Conservation (phyloP, 78 protist genomes). For the Dictyostelium purpureum region DNA sequence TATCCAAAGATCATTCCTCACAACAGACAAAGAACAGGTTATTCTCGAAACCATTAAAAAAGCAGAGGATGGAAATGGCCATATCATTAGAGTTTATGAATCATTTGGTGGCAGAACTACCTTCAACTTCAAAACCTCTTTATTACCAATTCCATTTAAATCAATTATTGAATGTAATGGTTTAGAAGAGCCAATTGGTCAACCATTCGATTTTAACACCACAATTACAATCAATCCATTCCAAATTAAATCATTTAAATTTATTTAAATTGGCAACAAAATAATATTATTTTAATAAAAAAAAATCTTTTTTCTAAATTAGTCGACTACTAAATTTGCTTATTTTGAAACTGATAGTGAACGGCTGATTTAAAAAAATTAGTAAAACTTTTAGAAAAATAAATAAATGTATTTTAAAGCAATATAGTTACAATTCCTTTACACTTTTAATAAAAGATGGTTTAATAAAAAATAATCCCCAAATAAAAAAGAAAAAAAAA, state of each 20-base stretch:
- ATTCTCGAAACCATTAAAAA: conserved; percentile 69
- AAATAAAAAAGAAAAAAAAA: no score
- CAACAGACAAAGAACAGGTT: conserved; percentile 23
- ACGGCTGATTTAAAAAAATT: no score
- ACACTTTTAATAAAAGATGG: no score
- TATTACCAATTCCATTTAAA: neutral
- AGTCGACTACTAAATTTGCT: no score
- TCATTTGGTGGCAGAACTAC: conserved; percentile 51
- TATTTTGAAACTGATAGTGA: no score
- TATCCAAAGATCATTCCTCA: conserved; percentile 7
- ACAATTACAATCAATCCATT: conserved; percentile 6
- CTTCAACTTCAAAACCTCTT: neutral
- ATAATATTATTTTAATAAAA: no score
- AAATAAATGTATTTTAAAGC: no score
- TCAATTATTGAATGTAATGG: conserved; percentile 34
- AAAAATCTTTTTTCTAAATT: no score
- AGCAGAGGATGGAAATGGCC: conserved; percentile 63
- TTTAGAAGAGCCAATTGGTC: neutral
- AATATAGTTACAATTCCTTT: no score
- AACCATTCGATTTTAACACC: neutral
- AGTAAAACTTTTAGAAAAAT: no score
- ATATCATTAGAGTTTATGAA: conserved; percentile 77
- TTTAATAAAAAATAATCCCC: no score
- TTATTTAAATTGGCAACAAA: neutral
- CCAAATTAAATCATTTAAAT: conserved; percentile 68